These are phyloP conservation scores for Avena atlantica DNA, from an alignment of 176 grass and related monocot genomes.

Conservation along the genomic window DNA sequence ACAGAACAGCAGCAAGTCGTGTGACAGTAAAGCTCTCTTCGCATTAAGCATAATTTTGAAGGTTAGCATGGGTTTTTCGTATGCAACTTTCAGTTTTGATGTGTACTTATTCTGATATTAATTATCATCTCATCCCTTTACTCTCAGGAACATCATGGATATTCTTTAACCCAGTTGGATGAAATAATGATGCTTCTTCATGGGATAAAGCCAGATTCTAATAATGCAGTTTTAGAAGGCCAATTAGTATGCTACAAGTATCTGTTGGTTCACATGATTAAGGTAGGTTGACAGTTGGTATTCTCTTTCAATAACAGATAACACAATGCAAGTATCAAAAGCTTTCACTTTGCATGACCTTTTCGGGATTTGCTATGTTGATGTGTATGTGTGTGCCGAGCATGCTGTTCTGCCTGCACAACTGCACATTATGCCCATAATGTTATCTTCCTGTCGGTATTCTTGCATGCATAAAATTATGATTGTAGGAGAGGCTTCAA, in stretches of 20 bases:
- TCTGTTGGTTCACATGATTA: constrained; percentile 91
- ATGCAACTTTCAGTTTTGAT: constrained; percentile 24
- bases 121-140: constrained; percentile 23
- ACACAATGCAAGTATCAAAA: constrained; percentile 15
- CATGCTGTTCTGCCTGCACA: background rate
- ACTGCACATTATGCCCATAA: background rate
- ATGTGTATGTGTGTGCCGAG: background rate
- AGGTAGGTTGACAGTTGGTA: constrained; percentile 48
- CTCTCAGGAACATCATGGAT: constrained; percentile 72
- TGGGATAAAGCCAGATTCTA: constrained; percentile 60
- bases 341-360: constrained; percentile 26
- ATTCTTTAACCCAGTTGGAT: constrained; percentile 70
- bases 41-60: constrained; percentile 84
- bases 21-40: constrained; percentile 71
- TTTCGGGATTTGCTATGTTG: background rate
- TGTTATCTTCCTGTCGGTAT: background rate
- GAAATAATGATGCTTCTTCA: constrained; percentile 91
- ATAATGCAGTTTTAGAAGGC: constrained; percentile 58
- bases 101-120: constrained; percentile 7
- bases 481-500: background rate
- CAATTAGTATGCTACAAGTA: constrained; percentile 84
- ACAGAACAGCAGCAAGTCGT: constrained; percentile 61
- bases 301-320: constrained; percentile 14
- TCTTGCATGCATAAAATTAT: background rate
- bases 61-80: constrained; percentile 52